Conservation (phyloP, 176 grass and related monocot species). For the Poa annua region DNA sequence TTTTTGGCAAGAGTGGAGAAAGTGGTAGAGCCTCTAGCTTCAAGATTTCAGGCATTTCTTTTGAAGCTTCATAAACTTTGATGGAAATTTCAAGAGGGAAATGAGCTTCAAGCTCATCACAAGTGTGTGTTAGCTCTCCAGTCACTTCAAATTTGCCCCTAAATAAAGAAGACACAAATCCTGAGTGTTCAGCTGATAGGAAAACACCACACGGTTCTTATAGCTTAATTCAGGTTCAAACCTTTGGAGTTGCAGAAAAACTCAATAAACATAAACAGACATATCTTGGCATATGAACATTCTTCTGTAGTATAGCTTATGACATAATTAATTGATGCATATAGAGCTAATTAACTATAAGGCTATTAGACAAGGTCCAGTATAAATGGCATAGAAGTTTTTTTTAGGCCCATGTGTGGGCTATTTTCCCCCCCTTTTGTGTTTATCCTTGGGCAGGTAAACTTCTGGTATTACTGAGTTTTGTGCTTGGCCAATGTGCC, state of each 20-base stretch:
- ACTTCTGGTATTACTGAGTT: not conserved
- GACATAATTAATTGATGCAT: slow-evolving; percentile 14
- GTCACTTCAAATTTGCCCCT: slow-evolving; percentile 73
- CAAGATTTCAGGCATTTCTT: slow-evolving; percentile 58
- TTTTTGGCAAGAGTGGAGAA: slow-evolving; percentile 60
- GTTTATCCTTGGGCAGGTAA: not conserved
- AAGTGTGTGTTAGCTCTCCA: slow-evolving; percentile 44
- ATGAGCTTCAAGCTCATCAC: slow-evolving; percentile 61
- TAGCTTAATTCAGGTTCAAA: slow-evolving; percentile 8
- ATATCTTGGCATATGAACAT: slow-evolving; percentile 28
- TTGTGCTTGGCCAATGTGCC: slow-evolving; percentile 7
- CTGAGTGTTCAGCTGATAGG: slow-evolving; percentile 31
- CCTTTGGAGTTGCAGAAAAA: slow-evolving; percentile 14
- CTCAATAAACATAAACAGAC: slow-evolving; percentile 14
- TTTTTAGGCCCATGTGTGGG: not conserved
- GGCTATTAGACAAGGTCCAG: not conserved
- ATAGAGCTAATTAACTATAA: slow-evolving; percentile 16
- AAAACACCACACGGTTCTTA: slow-evolving; percentile 5
- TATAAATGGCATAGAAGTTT: too few relatives aligned
- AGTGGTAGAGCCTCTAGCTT: slow-evolving; percentile 63
- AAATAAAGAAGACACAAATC: slow-evolving; percentile 23
- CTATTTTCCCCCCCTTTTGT: not conserved
- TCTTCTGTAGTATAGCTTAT: slow-evolving; percentile 5
- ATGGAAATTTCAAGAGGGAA: slow-evolving; percentile 46
- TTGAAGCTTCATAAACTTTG: slow-evolving; percentile 61